phyloP scores from a whole-genome alignment of 2,329 filamentous ascomycete species.

The Epichloe aotearoae region DNA sequence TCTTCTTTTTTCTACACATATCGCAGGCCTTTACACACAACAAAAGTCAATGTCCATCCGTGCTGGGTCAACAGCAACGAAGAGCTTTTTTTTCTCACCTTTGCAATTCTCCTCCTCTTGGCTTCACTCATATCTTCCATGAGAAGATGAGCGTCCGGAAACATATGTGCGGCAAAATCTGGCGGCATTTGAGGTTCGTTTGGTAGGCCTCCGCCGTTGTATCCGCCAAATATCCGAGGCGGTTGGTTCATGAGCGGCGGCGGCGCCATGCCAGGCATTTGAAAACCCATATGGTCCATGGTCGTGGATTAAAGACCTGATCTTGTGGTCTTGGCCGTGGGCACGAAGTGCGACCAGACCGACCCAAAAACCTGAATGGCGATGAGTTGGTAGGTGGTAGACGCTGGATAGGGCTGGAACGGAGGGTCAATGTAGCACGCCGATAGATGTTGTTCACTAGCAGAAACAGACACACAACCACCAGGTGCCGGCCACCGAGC shows the following conservation, averaged over 20 bases:
- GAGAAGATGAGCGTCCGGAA: constrained; percentile 40
- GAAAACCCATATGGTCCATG: constrained; percentile 41
- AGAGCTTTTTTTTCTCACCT: constrained; percentile 40
- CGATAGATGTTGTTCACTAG: too few species aligned
- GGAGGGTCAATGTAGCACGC: too few species aligned
- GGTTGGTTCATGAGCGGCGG: constrained; percentile 52
- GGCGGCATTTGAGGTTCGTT: constrained; percentile 37
- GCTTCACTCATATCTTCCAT: constrained; percentile 63
- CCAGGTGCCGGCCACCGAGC: too few species aligned
- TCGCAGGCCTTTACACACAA: constrained; percentile 58
- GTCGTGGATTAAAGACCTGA: not conserved
- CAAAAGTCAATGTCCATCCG: constrained; percentile 1
- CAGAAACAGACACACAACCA: too few species aligned
- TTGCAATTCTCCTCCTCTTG: constrained; percentile 78
- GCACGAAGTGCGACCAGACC: not conserved
- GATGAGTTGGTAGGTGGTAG: not conserved
- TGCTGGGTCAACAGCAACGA: not conserved
- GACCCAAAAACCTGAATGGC: not conserved
- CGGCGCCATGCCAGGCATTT: constrained; percentile 41
- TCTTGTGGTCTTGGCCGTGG: not conserved
- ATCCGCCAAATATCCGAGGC: constrained; percentile 56
- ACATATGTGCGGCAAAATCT: constrained; percentile 47
- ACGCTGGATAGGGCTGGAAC: too few species aligned
- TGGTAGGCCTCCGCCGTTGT: constrained; percentile 45
- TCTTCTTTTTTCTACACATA: constrained; percentile 96